phyloP scores from a whole-genome alignment of 805 yeast species.

The Kodamaea jinghongensis region DNA sequence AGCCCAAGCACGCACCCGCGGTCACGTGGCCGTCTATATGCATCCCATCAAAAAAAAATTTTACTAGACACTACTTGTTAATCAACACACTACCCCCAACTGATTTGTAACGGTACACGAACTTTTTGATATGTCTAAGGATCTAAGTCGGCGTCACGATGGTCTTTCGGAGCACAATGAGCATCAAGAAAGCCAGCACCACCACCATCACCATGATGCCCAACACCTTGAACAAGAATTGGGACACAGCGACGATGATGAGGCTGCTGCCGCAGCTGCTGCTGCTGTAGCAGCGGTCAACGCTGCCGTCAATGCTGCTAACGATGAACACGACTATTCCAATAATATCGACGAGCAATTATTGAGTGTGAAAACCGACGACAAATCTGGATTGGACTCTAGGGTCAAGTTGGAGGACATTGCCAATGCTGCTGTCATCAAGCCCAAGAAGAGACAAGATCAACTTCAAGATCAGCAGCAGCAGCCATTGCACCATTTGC shows the following conservation, averaged over 20 bases:
- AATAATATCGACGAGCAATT: constrained; percentile 44
- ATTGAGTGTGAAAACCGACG: constrained; percentile 23
- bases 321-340: constrained; percentile 25
- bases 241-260: constrained; percentile 4
- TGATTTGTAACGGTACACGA: constrained; percentile 9
- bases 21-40: too few species aligned
- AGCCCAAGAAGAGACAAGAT: constrained; percentile 12
- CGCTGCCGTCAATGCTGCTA: constrained; percentile 10
- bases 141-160: constrained; percentile 8
- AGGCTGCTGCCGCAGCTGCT: constrained; percentile 7
- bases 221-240: not conserved
- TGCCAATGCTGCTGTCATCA: constrained; percentile 27
- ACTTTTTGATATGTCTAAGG: constrained; percentile 9
- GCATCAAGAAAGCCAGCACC: constrained; percentile 4
- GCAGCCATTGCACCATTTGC: constrained; percentile 7
- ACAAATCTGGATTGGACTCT: constrained; percentile 10
- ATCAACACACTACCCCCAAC: constrained; percentile 5
- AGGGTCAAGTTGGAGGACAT: constrained; percentile 33
- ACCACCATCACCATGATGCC: constrained; percentile 1
- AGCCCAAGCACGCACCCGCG: too few species aligned
- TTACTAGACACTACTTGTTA: constrained; percentile 8
- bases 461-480: constrained; percentile 5
- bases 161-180: constrained; percentile 1
- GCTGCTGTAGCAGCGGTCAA: constrained; percentile 11
- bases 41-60: constrained; percentile 4